These are phyloP conservation scores for Ramularia collo-cygni DNA, from an alignment of 2,329 filamentous ascomycete species.

Conservation along the genomic window DNA sequence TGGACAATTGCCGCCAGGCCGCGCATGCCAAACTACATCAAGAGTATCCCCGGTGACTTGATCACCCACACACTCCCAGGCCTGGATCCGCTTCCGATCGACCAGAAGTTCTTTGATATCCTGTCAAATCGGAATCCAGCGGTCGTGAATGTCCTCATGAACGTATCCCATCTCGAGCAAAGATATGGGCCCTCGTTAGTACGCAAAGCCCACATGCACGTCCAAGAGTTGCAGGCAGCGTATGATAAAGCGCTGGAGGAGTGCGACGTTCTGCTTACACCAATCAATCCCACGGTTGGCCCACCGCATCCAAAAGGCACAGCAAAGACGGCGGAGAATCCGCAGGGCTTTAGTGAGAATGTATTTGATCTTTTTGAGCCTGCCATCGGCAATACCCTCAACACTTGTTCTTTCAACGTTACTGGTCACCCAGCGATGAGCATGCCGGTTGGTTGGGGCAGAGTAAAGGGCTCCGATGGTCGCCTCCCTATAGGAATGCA, in stretches of 20 bases:
- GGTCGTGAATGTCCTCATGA: constrained; percentile 40
- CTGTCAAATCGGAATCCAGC: constrained; percentile 41
- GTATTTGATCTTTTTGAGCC: constrained; percentile 36
- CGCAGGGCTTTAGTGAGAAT: constrained; percentile 27
- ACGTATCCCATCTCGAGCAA: constrained; percentile 28
- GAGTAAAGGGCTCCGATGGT: constrained; percentile 19
- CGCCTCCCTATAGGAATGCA: constrained; percentile 34
- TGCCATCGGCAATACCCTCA: constrained; percentile 41
- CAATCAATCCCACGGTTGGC: constrained; percentile 41
- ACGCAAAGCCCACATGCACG: constrained; percentile 43
- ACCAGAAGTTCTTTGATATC: constrained; percentile 39
- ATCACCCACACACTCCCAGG: constrained; percentile 27
- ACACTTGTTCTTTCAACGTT: constrained; percentile 43
- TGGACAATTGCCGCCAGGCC: constrained; percentile 39
- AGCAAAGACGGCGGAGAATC: constrained; percentile 16
- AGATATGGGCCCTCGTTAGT: constrained; percentile 29
- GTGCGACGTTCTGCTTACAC: constrained; percentile 45
- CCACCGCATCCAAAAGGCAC: constrained; percentile 33
- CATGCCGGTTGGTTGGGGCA: constrained; percentile 38
- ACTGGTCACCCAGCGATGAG: constrained; percentile 46
- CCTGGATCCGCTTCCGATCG: constrained; percentile 25
- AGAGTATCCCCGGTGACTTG: constrained; percentile 26
- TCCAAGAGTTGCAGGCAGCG: constrained; percentile 41
- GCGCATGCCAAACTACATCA: constrained; percentile 25
- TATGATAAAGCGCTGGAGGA: constrained; percentile 41